phyloP scores from a whole-genome alignment of 108 stramenopile genomes.

The Nitzschia palea region DNA sequence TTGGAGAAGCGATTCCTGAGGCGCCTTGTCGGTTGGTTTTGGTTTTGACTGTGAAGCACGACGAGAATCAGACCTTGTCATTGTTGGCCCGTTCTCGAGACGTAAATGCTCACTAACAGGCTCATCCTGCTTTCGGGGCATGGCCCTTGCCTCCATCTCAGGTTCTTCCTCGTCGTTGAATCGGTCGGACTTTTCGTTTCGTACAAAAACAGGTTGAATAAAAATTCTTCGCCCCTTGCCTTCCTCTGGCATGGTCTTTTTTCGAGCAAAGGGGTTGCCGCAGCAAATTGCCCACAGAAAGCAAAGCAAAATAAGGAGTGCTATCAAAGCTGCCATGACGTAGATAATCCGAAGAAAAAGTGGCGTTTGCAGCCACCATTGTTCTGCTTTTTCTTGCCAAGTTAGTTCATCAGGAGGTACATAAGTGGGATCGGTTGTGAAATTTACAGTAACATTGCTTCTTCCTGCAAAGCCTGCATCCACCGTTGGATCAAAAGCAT shows the following conservation, averaged over 20 bases:
- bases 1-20: background rate
- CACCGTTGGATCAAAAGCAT: background rate
- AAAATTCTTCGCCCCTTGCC: background rate
- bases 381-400: slow-evolving; percentile 10
- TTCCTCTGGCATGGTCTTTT: background rate
- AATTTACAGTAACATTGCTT: background rate
- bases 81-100: background rate
- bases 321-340: slow-evolving; percentile 1
- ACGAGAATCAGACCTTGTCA: background rate
- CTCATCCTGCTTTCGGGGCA: background rate
- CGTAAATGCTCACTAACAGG: background rate
- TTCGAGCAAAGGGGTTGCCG: slow-evolving; percentile 3
- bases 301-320: slow-evolving; percentile 3
- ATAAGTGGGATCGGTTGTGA: slow-evolving; percentile 5
- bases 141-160: background rate
- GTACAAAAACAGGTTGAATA: background rate
- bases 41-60: background rate
- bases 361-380: slow-evolving; percentile 16
- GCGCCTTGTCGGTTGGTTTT: background rate
- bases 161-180: background rate
- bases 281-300: slow-evolving; percentile 15
- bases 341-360: slow-evolving; percentile 6
- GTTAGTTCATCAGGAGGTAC: slow-evolving; percentile 1
- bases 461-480: slow-evolving; percentile 16
- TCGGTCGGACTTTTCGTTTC: background rate